Base-by-base conservation (phyloP, 2,329 filamentous ascomycete species). In the Cordyceps cicadae region DNA sequence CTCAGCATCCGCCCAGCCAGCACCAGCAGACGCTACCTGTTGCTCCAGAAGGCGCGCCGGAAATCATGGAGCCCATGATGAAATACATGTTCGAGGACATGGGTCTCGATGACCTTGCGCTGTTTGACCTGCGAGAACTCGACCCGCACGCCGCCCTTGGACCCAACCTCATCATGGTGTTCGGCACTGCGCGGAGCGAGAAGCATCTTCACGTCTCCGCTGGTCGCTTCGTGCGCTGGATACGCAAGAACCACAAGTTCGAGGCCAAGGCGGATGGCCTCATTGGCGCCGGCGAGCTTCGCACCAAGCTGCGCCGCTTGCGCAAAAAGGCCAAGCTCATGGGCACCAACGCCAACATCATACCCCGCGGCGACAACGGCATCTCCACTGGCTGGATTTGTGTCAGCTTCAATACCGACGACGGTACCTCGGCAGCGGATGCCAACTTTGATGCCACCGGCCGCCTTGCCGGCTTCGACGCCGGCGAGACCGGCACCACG, bases 311-410 rank as follows among this genome's bases (percentile, higher is more conserved):
- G 64, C 81, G 88, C 41, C 81, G 94, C 48, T 88, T 92, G 71
- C 86, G 89, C 8, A 90, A 90, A 71, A 87, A 88, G 67, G 89
- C 91, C 37, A 91, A 90, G 72, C 78, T 97, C 63, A 77, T 96
- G 66, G 91, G 89, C 15, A 88, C 83, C 62, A 85, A 86, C 2
- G 83, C 85, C 0, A 85, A 86, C n/a, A 80, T 82, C 52, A 78
- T 84, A 6, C 83, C 84, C 12, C 82, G 81, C 53, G 77, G 81
- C 1, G 92, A 96, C 67, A 90, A 97, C 69, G 93, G 92, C 2
- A 89, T 96, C 57, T 87, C 88, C 14, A 97, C 93, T 0, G 92
- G 92, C 11, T 99, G 94, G 94, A 88, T 99, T 21, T 99, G 94
- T 73, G 89, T 97, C 63, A 95, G 96, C 70, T 82, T 94, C 11